phyloP scores from a whole-genome alignment of 2,329 filamentous ascomycete species.

The Fusarium nygamai region DNA sequence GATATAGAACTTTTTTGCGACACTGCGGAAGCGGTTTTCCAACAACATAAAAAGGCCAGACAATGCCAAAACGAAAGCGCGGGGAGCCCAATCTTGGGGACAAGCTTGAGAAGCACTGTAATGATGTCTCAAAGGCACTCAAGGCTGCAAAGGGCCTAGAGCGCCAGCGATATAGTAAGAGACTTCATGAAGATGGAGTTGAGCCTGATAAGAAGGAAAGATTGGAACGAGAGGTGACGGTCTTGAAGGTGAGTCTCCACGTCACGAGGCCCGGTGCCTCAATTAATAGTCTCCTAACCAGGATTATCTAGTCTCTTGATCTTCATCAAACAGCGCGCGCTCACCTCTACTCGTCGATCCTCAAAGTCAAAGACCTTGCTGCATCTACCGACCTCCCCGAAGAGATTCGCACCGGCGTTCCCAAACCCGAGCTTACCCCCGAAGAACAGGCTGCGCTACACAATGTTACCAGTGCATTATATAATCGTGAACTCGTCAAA shows the following conservation, averaged over 20 bases:
- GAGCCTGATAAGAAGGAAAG: constrained; percentile 63
- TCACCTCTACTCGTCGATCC: constrained; percentile 64
- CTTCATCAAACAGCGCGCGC: constrained; percentile 66
- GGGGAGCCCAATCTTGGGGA: constrained; percentile 57
- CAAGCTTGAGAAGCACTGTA: constrained; percentile 64
- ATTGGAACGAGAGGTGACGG: constrained; percentile 68
- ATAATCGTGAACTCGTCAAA: constrained; percentile 62
- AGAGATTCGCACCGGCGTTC: constrained; percentile 56
- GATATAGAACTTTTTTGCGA: constrained; percentile 35
- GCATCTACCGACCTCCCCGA: constrained; percentile 61
- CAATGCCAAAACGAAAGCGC: constrained; percentile 70
- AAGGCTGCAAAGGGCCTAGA: constrained; percentile 81
- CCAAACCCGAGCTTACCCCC: constrained; percentile 62
- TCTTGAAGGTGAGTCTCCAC: constrained; percentile 63
- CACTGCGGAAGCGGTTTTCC: constrained; percentile 18
- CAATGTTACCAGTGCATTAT: constrained; percentile 68
- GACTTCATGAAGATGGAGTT: constrained; percentile 59
- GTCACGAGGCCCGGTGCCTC: background rate
- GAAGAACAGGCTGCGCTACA: constrained; percentile 63
- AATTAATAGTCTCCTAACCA: background rate
- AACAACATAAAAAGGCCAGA: constrained; percentile 25
- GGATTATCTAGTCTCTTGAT: constrained; percentile 59
- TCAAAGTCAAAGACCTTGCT: constrained; percentile 64
- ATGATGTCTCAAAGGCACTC: constrained; percentile 72
- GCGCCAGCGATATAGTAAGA: constrained; percentile 77